These are phyloP conservation scores for Circinella umbellata DNA, from an alignment of 371 early-diverging fungal genomes.

Conservation along the genomic window DNA sequence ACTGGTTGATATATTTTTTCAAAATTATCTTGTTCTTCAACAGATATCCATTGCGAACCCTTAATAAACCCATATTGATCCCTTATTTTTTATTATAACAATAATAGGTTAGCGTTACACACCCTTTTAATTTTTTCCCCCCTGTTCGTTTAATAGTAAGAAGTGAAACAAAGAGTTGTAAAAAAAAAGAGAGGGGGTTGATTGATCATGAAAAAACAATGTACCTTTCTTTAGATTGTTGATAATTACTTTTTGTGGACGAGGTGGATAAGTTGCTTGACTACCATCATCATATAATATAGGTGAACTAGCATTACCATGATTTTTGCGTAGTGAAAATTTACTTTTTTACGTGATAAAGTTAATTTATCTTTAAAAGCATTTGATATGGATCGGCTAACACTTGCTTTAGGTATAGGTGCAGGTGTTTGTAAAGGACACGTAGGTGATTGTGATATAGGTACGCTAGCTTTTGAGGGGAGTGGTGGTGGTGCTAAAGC, in stretches of 20 bases:
- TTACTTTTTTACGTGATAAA: neutral
- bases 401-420: neutral
- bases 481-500: neutral
- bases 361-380: neutral
- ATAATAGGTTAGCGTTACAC: neutral
- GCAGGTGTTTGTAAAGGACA: neutral
- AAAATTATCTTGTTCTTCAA: slow-evolving; percentile 61
- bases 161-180: too few species aligned
- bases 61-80: slow-evolving; percentile 75
- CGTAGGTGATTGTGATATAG: neutral
- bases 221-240: slow-evolving; percentile 1
- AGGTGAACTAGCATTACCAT: neutral
- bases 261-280: slow-evolving; percentile 1
- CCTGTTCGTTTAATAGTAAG: too few species aligned
- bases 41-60: slow-evolving; percentile 63
- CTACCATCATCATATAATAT: slow-evolving; percentile 7
- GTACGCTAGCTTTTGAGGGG: neutral
- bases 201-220: too few species aligned
- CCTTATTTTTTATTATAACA: slow-evolving; percentile 16
- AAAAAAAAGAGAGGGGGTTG: too few species aligned
- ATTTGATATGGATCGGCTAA: slow-evolving; percentile 1
- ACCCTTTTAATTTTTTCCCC: too few species aligned
- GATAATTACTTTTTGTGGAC: neutral
- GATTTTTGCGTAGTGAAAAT: neutral
- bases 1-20: slow-evolving; percentile 65